A percentile compares a stretch with the other conserved stretches of the same genome.
Evolutionary conservation across 2,329 filamentous ascomycete species (phyloP).

Genomic region (Diaporthe ilicicola): DNA sequence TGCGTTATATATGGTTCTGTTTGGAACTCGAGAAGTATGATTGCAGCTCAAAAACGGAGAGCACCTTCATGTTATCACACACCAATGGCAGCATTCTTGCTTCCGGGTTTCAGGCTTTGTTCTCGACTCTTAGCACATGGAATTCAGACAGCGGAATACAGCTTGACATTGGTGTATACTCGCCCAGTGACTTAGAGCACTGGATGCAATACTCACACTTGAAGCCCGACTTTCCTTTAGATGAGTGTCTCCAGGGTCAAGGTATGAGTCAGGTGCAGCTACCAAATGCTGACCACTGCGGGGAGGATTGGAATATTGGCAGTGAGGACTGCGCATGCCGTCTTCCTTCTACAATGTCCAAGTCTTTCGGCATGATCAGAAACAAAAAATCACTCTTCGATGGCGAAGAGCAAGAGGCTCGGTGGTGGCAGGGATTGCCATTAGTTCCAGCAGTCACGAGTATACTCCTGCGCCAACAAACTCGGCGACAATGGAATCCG

Average conservation of each 20-base stretch:
- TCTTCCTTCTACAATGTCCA: not conserved
- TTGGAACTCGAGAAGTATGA: slow-evolving; percentile 42
- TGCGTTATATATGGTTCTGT: slow-evolving; percentile 42
- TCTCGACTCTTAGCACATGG: slow-evolving; percentile 42
- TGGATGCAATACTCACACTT: slow-evolving; percentile 24
- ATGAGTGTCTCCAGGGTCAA: not conserved
- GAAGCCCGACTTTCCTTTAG: not conserved
- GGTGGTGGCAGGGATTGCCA: not conserved
- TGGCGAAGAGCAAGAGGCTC: slow-evolving; percentile 10
- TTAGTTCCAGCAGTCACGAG: not conserved
- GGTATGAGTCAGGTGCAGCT: not conserved
- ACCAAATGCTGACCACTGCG: not conserved
- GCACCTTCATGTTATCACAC: slow-evolving; percentile 25
- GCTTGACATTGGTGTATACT: not conserved
- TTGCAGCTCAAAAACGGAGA: slow-evolving; percentile 33
- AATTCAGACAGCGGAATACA: slow-evolving; percentile 24
- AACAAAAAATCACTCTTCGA: slow-evolving; percentile 30
- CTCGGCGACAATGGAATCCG: not conserved
- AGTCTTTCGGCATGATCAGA: not conserved
- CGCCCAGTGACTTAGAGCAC: not conserved
- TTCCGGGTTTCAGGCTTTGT: slow-evolving; percentile 35
- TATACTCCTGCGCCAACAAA: not conserved
- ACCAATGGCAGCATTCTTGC: slow-evolving; percentile 34
- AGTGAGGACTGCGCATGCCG: not conserved
- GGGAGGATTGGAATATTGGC: not conserved